Percentiles rank a stretch among this genome's conserved stretches.
Conservation (phyloP, 2,329 filamentous ascomycete species). For the Diaporthe citrichinensis region DNA sequence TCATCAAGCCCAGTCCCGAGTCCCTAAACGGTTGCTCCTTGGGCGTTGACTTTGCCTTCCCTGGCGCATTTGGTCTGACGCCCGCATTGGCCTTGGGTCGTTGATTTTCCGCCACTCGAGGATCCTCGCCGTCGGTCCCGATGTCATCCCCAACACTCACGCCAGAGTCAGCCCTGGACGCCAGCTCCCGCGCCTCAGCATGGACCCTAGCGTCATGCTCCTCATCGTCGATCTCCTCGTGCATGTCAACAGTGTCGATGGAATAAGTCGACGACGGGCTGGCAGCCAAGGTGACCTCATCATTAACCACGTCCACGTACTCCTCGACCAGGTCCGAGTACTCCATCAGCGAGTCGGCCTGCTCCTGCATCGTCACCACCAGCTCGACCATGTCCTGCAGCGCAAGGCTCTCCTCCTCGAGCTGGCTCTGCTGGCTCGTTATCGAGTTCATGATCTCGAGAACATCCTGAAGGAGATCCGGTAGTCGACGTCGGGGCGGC, state of each 20-base stretch:
- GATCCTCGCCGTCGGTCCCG: not conserved
- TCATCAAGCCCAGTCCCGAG: not conserved
- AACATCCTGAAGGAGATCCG: slow-evolving; percentile 3
- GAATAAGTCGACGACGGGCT: slow-evolving; percentile 16
- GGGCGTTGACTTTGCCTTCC: not conserved
- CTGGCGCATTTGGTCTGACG: not conserved
- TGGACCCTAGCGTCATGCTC: not conserved
- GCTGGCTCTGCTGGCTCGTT: slow-evolving; percentile 24
- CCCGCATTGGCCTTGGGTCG: not conserved
- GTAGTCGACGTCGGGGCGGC: not conserved
- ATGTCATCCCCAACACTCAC: slow-evolving; percentile 7
- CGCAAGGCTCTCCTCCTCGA: slow-evolving; percentile 25
- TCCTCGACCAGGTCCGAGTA: slow-evolving; percentile 17
- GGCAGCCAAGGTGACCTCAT: not conserved
- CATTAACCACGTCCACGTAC: slow-evolving; percentile 17
- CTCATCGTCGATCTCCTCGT: not conserved
- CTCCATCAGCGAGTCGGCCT: slow-evolving; percentile 22
- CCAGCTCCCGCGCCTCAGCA: not conserved
- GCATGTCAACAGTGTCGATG: not conserved
- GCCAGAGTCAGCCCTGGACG: slow-evolving; percentile 24
- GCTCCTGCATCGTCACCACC: not conserved
- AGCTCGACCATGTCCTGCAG: slow-evolving; percentile 27
- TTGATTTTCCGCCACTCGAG: too few relatives aligned
- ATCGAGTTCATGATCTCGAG: slow-evolving; percentile 29
- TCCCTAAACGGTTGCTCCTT: slow-evolving; percentile 7